Evolutionary conservation across 306 rosid genomes (phyloP), one percentile per base, ranked within the genome.

Genomic region (Begonia loranthoides): DNA sequence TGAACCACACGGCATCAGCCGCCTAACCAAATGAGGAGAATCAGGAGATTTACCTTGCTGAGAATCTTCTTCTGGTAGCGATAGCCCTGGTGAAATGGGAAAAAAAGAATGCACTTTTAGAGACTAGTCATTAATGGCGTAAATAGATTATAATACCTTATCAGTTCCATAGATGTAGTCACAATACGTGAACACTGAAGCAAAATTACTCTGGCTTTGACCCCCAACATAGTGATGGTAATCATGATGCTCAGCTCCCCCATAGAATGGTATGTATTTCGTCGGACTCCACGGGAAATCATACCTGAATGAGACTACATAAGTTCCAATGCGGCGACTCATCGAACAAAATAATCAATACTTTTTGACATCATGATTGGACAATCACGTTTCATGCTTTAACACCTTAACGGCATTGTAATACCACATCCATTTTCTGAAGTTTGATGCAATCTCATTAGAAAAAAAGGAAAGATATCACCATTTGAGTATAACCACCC

Each of bases 141-240:
- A 58, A 34, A 44, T 60, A 54, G 56, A 48, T 44, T 60, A n/a
- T 60, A 54, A 57, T 67, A 90, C 99, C 99, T 90, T 90, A 73
- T 90, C 95, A 49, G 95, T 90, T 71, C 95, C 94, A 70, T 86
- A 90, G 61, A 90, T 74, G 77, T 70, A 86, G 73, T 90, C 99
- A 66, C 99, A 90, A 77, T 82, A 90, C 52, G 99, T 90, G 72
- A 90, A 90, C 62, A 83, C 92, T 53, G 99, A 90, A 54, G 95
- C 94, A 41, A 86, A 90, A 64, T 90, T 90, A 72, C 99, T 90
- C 5, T 86, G 95, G 80, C 99, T 90, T 61, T 76, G 86, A 61
- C 88, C 83, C 54, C 99, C 99, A 64, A 90, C 99, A 69, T 82
- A 90, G 69, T 86, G 95, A 74, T 90, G 95, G 74, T 85, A 90